Base-by-base conservation (phyloP, 2,329 filamentous ascomycete species). In the Cercospora janseana region DNA sequence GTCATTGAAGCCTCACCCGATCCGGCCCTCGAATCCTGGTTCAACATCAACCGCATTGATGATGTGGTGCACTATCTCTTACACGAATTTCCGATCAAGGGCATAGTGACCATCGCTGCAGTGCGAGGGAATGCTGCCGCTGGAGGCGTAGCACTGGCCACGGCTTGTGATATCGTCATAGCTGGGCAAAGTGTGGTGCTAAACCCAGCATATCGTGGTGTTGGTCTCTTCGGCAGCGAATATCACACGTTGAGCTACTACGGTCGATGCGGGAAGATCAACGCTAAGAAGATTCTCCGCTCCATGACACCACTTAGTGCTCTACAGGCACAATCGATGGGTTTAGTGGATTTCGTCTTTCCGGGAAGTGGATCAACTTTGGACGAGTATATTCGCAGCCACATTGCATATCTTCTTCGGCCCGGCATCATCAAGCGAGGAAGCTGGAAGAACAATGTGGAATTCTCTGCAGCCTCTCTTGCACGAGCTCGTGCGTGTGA, bases 21-120 rank as follows among this genome's bases (percentile, higher is more conserved):
- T 48, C 65, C 71, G 3, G 60, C 70, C 0, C 54, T 64, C 6
- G 71, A 73, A 55, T 72, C 71, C 6, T 74, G 70, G 70, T 59
- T 64, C 31, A 73, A 72, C 58, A 73, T 73, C 66, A 74, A 73
- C 52, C 67, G 69, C 45, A 73, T 74, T 56, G 63, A 74, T 49
- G 70, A 73, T 52, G 66, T 72, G 10, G 66, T 72, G 1, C 60
- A 71, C 38, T 64, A 67, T 37, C 54, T 74, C 1, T 58, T 74
- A 4, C 62, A 69, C 21, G 67, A 70, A 10, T 68, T 73, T 24
- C 68, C 70, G 1, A 44, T 55, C 12, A 60, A 62, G 4, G 60
- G 61, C 40, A 69, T 73, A 46, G 57, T 66, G 23, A 73, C 71
- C 4, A 56, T 73, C 4, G 69, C 71, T 16, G 70, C 68, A 4